Base-by-base conservation (phyloP, 306 rosid genomes). In the Glycine soja region DNA sequence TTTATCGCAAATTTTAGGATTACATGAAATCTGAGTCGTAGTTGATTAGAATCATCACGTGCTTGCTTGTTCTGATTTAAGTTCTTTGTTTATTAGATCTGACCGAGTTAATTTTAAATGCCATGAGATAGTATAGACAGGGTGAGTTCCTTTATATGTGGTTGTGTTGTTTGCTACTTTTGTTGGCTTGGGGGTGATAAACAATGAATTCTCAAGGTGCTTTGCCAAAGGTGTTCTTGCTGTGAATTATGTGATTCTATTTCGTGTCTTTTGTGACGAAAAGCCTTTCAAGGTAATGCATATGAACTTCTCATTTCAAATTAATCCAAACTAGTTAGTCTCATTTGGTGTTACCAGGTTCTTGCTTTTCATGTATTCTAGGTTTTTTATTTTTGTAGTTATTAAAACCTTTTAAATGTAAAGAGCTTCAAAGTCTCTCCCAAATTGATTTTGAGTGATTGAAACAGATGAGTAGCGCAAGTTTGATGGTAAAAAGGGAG, bases 401-500 rank as follows among this genome's bases (percentile, higher is more conserved):
- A 64, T 5, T 42, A n/a, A 73, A 82, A 9, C 59, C 32, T 76
- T 46, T 53, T 50, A 52, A 70, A 6, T 42, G 9, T 8, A 7
- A 42, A 42, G 46, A 42, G 46, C 46, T 42, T 42, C 46, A 6
- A 11, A 42, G 46, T 42, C 9, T 6, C 46, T 42, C 46, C 46
- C 46, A 42, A 42, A 6, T 42, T 42, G 46, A 8, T 42, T 24
- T 24, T 42, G 9, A 7, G 46, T 42, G 46, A 42, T 42, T 42
- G 46, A 42, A 42, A 42, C 2, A 42, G 46, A 56, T 48, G 48
- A 46, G 78, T 38, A 57, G 24, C 38, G 0, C 45, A 32, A 77
- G 53, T 77, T 61, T 70, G 70, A 13, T 40, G 43, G 74, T 70
- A 36, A 19, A 10, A 62, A 12, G 72, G 13, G 74, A 80, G 13